Conservation (phyloP, 2,329 filamentous ascomycete species). For the Epichloe coenophiala region DNA sequence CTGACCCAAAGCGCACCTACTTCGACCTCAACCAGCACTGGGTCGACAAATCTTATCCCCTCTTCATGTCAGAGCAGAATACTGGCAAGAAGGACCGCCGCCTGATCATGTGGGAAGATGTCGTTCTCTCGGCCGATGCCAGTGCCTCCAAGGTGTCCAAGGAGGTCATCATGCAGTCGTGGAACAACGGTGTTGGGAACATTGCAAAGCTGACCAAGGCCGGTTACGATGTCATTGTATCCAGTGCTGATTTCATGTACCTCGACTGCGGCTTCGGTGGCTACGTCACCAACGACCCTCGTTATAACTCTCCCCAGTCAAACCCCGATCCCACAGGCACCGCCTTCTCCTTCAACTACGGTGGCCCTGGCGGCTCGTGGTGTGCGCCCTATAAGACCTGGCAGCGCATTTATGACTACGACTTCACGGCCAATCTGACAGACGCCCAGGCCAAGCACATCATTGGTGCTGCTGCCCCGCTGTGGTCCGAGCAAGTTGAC, state of each 20-base stretch:
- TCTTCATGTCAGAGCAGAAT: slow-evolving; percentile 23
- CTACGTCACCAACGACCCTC: slow-evolving; percentile 39
- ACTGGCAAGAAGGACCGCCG: slow-evolving; percentile 27
- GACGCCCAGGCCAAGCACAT: slow-evolving; percentile 31
- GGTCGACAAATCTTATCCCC: slow-evolving; percentile 36
- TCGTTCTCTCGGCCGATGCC: slow-evolving; percentile 27
- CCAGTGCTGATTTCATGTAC: slow-evolving; percentile 40
- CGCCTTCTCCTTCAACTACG: slow-evolving; percentile 38
- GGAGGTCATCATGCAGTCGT: slow-evolving; percentile 38
- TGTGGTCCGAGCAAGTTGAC: slow-evolving; percentile 43
- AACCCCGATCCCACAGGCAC: slow-evolving; percentile 30
- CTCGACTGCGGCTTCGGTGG: slow-evolving; percentile 43
- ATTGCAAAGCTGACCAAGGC: slow-evolving; percentile 34
- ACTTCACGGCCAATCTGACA: slow-evolving; percentile 37
- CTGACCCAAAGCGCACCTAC: slow-evolving; percentile 28
- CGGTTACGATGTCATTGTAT: slow-evolving; percentile 43
- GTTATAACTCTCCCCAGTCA: slow-evolving; percentile 35
- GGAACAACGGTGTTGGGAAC: slow-evolving; percentile 39
- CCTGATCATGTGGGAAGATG: slow-evolving; percentile 45
- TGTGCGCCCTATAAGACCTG: slow-evolving; percentile 46
- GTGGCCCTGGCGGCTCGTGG: slow-evolving; percentile 39
- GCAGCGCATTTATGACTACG: slow-evolving; percentile 46
- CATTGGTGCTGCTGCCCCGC: slow-evolving; percentile 35
- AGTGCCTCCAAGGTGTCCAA: slow-evolving; percentile 33
- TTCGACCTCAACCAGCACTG: slow-evolving; percentile 40